Conservation (phyloP, 2,329 filamentous ascomycete genomes). For the Colletotrichum sp. region DNA sequence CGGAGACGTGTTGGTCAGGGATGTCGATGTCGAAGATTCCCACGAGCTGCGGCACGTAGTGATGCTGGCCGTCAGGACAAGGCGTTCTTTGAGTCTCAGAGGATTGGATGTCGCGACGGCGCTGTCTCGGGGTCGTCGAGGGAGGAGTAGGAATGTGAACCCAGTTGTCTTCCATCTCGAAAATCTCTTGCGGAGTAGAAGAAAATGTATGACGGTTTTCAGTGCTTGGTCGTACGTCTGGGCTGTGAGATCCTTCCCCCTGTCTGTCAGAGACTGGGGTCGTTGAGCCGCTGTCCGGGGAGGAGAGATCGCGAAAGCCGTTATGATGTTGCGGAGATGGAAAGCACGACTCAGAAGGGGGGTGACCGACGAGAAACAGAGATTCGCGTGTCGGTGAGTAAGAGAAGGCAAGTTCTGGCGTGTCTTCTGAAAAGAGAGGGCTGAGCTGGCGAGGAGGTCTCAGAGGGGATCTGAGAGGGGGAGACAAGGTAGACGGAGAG, state of each 20-base stretch:
- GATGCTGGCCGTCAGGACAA: not conserved
- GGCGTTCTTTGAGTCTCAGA: not conserved
- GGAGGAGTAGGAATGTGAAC: not conserved
- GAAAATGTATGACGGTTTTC: not conserved
- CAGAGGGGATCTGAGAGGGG: not conserved
- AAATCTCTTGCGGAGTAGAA: not conserved
- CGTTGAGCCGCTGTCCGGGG: not conserved
- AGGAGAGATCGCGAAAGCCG: not conserved
- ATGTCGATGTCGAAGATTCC: not conserved
- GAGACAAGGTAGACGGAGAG: not conserved
- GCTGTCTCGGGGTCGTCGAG: not conserved
- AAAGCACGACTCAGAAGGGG: not conserved
- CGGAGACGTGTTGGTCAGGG: not conserved
- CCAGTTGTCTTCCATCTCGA: not conserved
- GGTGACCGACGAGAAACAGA: not conserved
- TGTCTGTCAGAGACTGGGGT: not conserved
- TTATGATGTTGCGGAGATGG: not conserved
- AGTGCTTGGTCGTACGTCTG: not conserved
- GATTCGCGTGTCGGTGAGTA: not conserved
- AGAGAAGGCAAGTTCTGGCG: not conserved
- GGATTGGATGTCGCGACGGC: not conserved
- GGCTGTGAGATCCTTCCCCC: not conserved
- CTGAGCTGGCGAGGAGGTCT: not conserved
- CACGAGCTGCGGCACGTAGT: not conserved
- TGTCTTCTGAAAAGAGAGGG: not conserved